Evolutionary conservation across 129 eudicot species (phyloP).

Genomic region (Chrysanthemum lavandulifolium): DNA sequence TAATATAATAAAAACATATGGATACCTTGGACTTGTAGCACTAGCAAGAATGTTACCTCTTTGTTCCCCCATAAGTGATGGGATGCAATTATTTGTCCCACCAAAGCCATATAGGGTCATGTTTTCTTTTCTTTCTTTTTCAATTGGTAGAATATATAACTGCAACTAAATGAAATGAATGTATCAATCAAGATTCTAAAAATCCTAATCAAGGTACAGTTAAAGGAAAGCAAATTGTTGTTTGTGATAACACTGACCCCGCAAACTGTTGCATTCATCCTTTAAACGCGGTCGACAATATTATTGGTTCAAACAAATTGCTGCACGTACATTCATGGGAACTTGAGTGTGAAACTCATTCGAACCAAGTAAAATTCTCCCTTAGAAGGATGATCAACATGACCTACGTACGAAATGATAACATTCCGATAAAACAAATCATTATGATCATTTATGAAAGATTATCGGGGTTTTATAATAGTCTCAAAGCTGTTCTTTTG

Average conservation of each 20-base stretch:
- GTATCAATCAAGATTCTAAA: not conserved
- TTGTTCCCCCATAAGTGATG: conserved; percentile 18
- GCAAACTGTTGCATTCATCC: not conserved
- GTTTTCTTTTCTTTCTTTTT: not conserved
- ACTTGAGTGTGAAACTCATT: too few species aligned
- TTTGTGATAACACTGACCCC: not conserved
- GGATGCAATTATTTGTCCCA: conserved; percentile 8
- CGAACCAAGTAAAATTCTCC: too few species aligned
- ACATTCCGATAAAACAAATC: too few species aligned
- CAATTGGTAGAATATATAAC: not conserved
- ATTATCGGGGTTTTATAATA: not conserved
- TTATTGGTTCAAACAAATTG: not conserved
- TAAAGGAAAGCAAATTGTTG: not conserved
- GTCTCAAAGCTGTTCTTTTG: not conserved
- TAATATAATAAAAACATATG: conserved; percentile 24
- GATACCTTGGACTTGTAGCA: conserved; percentile 44
- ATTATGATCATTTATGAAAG: not conserved
- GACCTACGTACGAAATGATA: too few species aligned
- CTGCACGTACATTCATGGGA: too few species aligned
- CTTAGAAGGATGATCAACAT: too few species aligned
- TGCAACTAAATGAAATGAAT: not conserved
- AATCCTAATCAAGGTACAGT: not conserved
- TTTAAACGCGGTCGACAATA: not conserved
- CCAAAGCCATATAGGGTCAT: not conserved
- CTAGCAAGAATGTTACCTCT: conserved; percentile 28